Conservation (phyloP, 805 yeast genomes). For the Grigorovia jiainica region DNA sequence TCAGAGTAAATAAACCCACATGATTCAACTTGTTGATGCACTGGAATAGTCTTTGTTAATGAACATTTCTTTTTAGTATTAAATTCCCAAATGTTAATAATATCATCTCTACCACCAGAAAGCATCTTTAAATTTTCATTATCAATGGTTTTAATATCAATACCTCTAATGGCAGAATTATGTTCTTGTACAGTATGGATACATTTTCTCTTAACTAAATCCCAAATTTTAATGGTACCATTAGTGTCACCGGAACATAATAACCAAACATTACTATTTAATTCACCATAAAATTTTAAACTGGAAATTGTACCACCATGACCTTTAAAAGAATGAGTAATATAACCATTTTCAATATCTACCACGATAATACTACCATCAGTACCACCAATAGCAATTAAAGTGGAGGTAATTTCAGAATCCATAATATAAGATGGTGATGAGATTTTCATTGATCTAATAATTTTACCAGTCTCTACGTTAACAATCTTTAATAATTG, state of each 20-base stretch:
- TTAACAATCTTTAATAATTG: constrained; percentile 65
- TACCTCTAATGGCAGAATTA: constrained; percentile 75
- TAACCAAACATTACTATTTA: constrained; percentile 63
- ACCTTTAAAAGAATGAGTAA: constrained; percentile 86
- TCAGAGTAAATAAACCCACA: constrained; percentile 44
- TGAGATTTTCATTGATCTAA: constrained; percentile 48
- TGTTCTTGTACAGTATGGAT: constrained; percentile 62
- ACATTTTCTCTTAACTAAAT: constrained; percentile 60
- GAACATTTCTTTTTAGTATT: constrained; percentile 42
- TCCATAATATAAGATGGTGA: constrained; percentile 78
- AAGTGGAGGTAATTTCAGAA: constrained; percentile 70
- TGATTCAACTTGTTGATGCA: constrained; percentile 62
- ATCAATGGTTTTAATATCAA: constrained; percentile 39
- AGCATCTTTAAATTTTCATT: constrained; percentile 44
- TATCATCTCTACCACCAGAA: constrained; percentile 85
- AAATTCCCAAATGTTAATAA: constrained; percentile 44
- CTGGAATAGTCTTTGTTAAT: constrained; percentile 58
- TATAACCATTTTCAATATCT: constrained; percentile 81
- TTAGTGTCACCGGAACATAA: constrained; percentile 64
- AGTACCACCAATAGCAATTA: constrained; percentile 89
- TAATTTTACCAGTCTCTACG: constrained; percentile 27
- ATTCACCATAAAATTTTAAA: constrained; percentile 61
- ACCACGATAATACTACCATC: constrained; percentile 89
- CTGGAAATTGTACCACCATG: constrained; percentile 87
- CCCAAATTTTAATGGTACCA: constrained; percentile 52